Evolutionary conservation across 108 stramenopile genomes (phyloP).

Genomic region (Discostella stelligeroides): DNA sequence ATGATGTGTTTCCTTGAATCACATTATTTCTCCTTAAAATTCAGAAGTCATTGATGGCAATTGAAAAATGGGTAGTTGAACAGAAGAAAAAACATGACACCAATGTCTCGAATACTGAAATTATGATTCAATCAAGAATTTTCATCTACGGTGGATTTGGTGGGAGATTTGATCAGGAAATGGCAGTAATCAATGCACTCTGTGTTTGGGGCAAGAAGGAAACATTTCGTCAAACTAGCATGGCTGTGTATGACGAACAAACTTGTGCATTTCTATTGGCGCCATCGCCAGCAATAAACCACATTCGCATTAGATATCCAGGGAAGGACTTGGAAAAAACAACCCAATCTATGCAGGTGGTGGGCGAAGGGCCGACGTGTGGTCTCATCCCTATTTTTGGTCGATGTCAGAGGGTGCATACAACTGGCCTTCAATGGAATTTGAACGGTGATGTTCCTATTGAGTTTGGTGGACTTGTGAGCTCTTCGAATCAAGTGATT

Average conservation of each 20-base stretch:
- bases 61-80: slow-evolving; percentile 46
- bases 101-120: slow-evolving; percentile 2
- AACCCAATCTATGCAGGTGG: not conserved
- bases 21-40: not conserved
- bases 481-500: slow-evolving; percentile 74
- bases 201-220: slow-evolving; percentile 62
- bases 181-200: slow-evolving; percentile 75
- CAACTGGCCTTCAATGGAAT: slow-evolving; percentile 82
- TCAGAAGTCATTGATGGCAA: slow-evolving; percentile 50
- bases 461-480: slow-evolving; percentile 84
- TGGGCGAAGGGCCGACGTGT: slow-evolving; percentile 84
- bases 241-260: slow-evolving; percentile 74
- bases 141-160: slow-evolving; percentile 86
- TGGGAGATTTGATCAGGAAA: slow-evolving; percentile 90
- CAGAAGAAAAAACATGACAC: not conserved
- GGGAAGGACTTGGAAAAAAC: not conserved
- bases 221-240: slow-evolving; percentile 35
- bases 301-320: slow-evolving; percentile 56
- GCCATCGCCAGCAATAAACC: slow-evolving; percentile 37
- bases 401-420: slow-evolving; percentile 61
- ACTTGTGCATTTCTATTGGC: slow-evolving; percentile 71
- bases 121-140: slow-evolving; percentile 22
- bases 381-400: slow-evolving; percentile 76
- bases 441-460: slow-evolving; percentile 63
- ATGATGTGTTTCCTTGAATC: not conserved